Evolutionary conservation across 768 basidiomycete species (phyloP).

Genomic region (Suillus paluster): DNA sequence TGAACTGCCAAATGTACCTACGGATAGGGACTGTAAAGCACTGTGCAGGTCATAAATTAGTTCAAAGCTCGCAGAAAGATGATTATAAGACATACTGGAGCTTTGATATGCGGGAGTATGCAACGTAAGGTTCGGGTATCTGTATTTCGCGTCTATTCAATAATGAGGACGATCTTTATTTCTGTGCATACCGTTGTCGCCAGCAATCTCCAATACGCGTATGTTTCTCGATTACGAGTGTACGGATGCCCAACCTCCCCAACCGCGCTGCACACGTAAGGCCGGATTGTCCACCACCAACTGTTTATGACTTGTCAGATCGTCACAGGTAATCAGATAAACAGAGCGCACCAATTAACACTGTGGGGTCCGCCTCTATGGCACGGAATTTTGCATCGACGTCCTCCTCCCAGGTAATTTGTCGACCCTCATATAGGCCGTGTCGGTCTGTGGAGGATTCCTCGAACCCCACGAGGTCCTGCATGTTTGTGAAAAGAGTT

Average conservation of each 20-base stretch:
- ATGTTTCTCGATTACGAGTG: conserved; percentile 57
- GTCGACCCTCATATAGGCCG: no score
- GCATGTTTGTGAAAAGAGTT: conserved; percentile 58
- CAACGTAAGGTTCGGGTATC: conserved; percentile 23
- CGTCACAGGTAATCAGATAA: neutral
- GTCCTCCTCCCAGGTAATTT: neutral
- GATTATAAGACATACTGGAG: conserved; percentile 40
- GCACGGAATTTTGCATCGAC: neutral
- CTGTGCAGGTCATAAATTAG: conserved; percentile 28
- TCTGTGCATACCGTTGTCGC: no score
- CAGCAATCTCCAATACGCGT: conserved; percentile 52
- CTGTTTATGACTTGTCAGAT: conserved; percentile 27
- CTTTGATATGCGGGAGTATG: no score
- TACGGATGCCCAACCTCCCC: conserved; percentile 52
- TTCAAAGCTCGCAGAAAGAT: neutral
- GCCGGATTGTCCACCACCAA: conserved; percentile 66
- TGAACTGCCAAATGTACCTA: conserved; percentile 48
- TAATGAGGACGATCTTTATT: conserved; percentile 49
- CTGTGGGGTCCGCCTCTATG: conserved; percentile 29
- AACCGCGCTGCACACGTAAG: conserved; percentile 61
- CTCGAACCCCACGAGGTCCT: conserved; percentile 53
- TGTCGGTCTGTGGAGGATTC: conserved; percentile 43
- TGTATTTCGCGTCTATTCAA: conserved; percentile 14
- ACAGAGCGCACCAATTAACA: conserved; percentile 39
- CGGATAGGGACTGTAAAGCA: conserved; percentile 52